Base-by-base conservation (phyloP, 495 filamentous ascomycete genomes). In the Sordaria brevicollis region DNA sequence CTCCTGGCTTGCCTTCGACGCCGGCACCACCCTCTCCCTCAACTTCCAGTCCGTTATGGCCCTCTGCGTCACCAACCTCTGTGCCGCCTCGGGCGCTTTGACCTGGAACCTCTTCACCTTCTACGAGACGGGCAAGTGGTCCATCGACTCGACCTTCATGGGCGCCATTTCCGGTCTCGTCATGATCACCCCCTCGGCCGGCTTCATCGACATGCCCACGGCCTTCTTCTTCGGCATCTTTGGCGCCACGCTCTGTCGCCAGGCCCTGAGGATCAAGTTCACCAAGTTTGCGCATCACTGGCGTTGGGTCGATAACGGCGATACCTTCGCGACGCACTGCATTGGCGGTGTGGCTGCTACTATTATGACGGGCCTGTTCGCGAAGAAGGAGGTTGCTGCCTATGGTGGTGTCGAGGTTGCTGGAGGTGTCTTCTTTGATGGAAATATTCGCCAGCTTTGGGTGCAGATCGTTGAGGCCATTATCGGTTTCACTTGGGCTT, bases 1-100 rank as follows among this genome's bases (percentile, higher is more conserved):
- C 74, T 93, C 94, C 70, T 97, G 94, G 94, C 82, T 97, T 67
- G 94, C 92, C 36, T 97, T 97, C 85, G 97, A 97, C 82, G 94
- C 94, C 72, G 94, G 94, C 37, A 96, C 93, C 6, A 79, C 93
- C 5, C 93, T 97, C 74, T 92, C 94, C 72, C 89, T 94, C 39
- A 97, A 96, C 81, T 83, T 97, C 68, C 90, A 94, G 71, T 93
- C 94, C 19, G 87, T 91, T 39, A 94, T 97, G 90, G 93, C 94
- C 19, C 96, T 92, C 84, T 96, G 93, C 90, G 97, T 97, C 83
- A 90, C 90, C 39, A 96, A 95, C 82, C 74, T 97, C 72, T 92
- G 92, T 49, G 93, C 92, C 49, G 90, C 89, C 69, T 91, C 96
- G 71, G 93, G 84, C n/a, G 89, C 90, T 15, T 86, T 92, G 41